Evolutionary conservation across 2,329 filamentous ascomycete species (phyloP), one percentile per base, ranked within the genome.

Genomic region (Anthostomella pinea): DNA sequence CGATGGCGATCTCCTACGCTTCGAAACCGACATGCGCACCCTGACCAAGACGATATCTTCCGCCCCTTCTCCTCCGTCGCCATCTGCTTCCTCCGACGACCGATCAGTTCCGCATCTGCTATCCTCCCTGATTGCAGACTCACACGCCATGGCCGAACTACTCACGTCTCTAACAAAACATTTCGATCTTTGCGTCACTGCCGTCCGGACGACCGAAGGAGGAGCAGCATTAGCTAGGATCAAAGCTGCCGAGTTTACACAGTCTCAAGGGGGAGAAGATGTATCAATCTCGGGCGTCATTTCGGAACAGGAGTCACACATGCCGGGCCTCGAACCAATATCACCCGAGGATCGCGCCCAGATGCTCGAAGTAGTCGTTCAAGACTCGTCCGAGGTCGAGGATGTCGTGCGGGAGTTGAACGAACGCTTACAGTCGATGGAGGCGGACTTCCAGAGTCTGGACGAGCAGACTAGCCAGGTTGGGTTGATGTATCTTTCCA

Each of bases 101-200:
- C 59, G 56, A 6, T 64, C 70, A 1, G 69, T 81, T 28, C 65
- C 73, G 3, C 64, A 71, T 4, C 67, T 80, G 26, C 67, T 87
- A n/a, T 66, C 73, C 19, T 69, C 71, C 3, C 72, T 95, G 22
- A 81, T 90, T 46, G 72, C 72, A 10, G 81, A 91, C 49, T 90
- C 90, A 0, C 81, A 86, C 45, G 80, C 83, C 52, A 91, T 94
- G 81, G 91, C 90, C 5, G 74, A 83, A 39, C 74, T 88, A 5
- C 76, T 97, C 2, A 78, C 87, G 38, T 88, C 85, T 1, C 69
- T 97, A 4, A 89, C 88, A 6, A 79, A 77, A 17, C 91, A 97
- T 64, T 96, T 95, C 58, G 91, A 97, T 60, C 79, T 95, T 47
- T 96, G 91, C 60, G 87, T 95, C 10, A 91, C 84, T 1, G 91